Percentiles rank a stretch among this genome's conserved stretches.
phyloP scores from a whole-genome alignment of 2,329 filamentous ascomycete genomes.

The Epichloe amarillans region DNA sequence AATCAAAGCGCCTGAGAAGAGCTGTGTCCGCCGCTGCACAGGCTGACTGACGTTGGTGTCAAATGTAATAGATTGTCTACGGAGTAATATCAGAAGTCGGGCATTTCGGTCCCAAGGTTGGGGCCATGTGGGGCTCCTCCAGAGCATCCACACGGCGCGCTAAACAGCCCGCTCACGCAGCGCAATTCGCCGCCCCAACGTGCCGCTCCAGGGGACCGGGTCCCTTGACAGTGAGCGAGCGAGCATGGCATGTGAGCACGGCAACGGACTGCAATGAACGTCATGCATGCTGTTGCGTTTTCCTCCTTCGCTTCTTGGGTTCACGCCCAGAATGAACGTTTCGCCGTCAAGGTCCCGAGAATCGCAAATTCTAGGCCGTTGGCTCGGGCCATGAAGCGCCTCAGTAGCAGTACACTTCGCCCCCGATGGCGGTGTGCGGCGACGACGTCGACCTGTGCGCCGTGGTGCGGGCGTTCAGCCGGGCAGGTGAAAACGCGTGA shows the following conservation, averaged over 20 bases:
- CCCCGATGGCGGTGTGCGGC: slow-evolving; percentile 11
- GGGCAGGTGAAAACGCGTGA: slow-evolving; percentile 5
- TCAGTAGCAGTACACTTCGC: slow-evolving; percentile 17
- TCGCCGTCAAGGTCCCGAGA: slow-evolving; percentile 1
- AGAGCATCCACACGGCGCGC: not conserved
- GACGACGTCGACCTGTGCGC: not conserved
- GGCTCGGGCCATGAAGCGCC: slow-evolving; percentile 18
- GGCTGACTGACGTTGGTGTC: too few species aligned
- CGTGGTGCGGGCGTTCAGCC: not conserved
- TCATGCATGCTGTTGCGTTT: not conserved
- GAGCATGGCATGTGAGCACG: too few species aligned
- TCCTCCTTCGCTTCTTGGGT: not conserved
- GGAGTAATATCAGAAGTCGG: too few species aligned
- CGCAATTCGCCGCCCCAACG: not conserved
- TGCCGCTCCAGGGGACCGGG: not conserved
- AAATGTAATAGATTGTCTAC: too few species aligned
- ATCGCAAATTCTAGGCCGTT: slow-evolving; percentile 8
- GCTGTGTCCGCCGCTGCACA: too few species aligned
- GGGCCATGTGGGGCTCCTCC: not conserved
- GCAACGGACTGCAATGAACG: not conserved
- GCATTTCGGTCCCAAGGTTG: not conserved
- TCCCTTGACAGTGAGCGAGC: too few species aligned
- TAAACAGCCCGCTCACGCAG: not conserved
- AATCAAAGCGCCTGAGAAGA: not conserved
- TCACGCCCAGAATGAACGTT: slow-evolving; percentile 6